A percentile compares a stretch with the other conserved stretches of the same genome.
Evolutionary conservation across 108 stramenopile genomes (phyloP).

Genomic region (Cylindrotheca fusiformis): DNA sequence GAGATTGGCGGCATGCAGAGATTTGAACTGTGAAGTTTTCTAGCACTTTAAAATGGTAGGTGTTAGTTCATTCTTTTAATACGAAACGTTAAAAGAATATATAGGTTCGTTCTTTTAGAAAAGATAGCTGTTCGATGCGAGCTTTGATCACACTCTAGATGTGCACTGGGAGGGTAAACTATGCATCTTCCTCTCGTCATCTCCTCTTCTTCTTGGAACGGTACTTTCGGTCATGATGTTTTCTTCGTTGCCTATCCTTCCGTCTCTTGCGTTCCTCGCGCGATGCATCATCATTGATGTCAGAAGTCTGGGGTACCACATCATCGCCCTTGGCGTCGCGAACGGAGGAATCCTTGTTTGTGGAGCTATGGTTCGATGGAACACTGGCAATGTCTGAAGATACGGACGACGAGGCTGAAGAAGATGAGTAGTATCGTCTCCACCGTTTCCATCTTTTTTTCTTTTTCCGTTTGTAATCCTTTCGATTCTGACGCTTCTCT

Average conservation of each 20-base stretch:
- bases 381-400: too few relatives aligned
- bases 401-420: too few relatives aligned
- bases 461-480: conserved; percentile 9
- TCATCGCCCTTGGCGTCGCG: background rate
- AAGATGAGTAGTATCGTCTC: conserved; percentile 8
- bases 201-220: too few relatives aligned
- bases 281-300: background rate
- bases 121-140: too few relatives aligned
- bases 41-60: background rate
- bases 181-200: too few relatives aligned
- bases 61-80: too few relatives aligned
- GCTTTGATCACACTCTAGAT: too few relatives aligned
- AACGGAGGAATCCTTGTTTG: background rate
- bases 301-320: background rate
- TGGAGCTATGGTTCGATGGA: too few relatives aligned
- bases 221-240: too few relatives aligned
- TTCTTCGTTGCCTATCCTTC: conserved; percentile 7
- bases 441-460: conserved; percentile 12
- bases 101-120: too few relatives aligned
- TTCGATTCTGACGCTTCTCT: background rate
- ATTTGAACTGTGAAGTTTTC: conserved; percentile 22
- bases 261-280: background rate
- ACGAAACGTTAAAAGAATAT: too few relatives aligned
- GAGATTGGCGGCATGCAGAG: conserved; percentile 27
- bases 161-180: too few relatives aligned